Conservation (phyloP, 1,284 basidiomycete species). For the Fomitopsis pinicola region DNA sequence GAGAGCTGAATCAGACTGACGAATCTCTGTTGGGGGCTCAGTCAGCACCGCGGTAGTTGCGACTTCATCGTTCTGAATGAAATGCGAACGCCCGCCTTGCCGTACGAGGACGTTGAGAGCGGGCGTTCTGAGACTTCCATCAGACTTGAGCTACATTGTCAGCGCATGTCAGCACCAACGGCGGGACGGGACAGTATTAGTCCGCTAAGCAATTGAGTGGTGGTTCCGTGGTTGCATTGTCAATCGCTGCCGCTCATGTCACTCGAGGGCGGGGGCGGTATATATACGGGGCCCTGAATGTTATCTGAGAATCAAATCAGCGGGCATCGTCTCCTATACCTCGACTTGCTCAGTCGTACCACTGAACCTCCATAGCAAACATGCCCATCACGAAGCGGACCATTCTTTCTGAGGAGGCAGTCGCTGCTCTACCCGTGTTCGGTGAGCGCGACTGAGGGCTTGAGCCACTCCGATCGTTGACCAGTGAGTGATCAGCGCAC, state of each 20-base stretch:
- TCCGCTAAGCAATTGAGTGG: background rate
- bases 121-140: background rate
- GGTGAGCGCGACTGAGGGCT: constrained; percentile 31
- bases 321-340: background rate
- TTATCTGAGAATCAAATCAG: background rate
- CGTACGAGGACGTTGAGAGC: background rate
- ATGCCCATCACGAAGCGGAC: constrained; percentile 25
- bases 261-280: background rate
- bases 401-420: constrained; percentile 30
- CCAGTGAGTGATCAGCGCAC: constrained; percentile 28
- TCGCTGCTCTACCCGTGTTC: constrained; percentile 46
- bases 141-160: background rate
- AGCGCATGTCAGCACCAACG: background rate
- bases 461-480: background rate
- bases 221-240: too few relatives aligned
- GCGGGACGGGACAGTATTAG: background rate
- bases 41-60: background rate
- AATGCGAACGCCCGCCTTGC: background rate
- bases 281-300: background rate
- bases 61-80: background rate
- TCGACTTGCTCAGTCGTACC: background rate
- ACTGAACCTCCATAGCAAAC: background rate
- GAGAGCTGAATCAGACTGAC: background rate
- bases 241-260: background rate
- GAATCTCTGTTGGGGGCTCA: background rate